phyloP scores from a whole-genome alignment of 352 stramenopile species.

The Phytophthora nicotianae region DNA sequence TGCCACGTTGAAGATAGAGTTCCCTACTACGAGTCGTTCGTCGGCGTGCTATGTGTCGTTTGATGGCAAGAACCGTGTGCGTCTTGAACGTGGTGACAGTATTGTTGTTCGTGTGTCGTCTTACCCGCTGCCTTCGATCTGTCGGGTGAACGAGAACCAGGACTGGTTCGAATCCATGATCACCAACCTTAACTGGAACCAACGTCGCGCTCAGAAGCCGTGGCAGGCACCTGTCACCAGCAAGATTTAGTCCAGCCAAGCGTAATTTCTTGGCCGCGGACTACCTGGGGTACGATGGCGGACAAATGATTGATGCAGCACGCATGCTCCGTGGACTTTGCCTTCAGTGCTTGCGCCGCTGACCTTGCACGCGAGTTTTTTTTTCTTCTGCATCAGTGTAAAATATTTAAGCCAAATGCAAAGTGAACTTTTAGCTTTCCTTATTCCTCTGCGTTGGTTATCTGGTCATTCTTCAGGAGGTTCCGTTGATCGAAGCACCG shows the following conservation, averaged over 20 bases:
- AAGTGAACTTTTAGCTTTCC: conserved; percentile 4
- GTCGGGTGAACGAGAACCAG: conserved; percentile 87
- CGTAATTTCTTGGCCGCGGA: background rate
- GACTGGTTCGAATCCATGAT: conserved; percentile 94
- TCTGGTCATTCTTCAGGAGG: conserved; percentile 14
- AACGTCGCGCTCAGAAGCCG: conserved; percentile 82
- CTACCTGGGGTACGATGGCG: conserved; percentile 16
- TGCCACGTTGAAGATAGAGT: conserved; percentile 89
- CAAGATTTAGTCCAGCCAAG: conserved; percentile 33
- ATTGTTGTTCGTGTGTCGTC: conserved; percentile 89
- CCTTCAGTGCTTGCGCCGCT: conserved; percentile 12
- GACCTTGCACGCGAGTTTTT: conserved; percentile 32
- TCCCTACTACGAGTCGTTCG: conserved; percentile 78
- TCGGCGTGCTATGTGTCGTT: conserved; percentile 89
- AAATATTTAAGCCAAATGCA: conserved; percentile 41
- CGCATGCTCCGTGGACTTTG: conserved; percentile 7
- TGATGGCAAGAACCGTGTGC: conserved; percentile 90
- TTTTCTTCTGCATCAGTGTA: conserved; percentile 37
- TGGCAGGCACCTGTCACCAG: conserved; percentile 50
- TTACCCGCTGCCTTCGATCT: conserved; percentile 89
- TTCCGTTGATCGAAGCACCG: conserved; percentile 12
- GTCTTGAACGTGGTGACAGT: conserved; percentile 85
- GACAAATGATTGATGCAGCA: conserved; percentile 12
- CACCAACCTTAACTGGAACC: conserved; percentile 94
- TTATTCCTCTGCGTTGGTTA: background rate